Evolutionary conservation across 371 early-diverging fungal species (phyloP), one percentile per base, ranked within the genome.

Genomic region (Rhizopus microsporus): DNA sequence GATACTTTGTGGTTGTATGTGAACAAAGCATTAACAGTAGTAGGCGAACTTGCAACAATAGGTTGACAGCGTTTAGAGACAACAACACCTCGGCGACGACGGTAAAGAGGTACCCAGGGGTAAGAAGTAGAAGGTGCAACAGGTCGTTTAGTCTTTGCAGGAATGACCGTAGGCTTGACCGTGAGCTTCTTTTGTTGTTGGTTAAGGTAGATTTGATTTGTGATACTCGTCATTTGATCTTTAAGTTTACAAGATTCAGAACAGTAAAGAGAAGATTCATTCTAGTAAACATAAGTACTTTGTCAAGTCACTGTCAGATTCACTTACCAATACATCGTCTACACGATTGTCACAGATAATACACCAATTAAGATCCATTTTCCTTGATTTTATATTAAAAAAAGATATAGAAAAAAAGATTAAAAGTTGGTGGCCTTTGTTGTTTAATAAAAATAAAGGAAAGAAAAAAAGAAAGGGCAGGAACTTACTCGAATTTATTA

Each of bases 61-160:
- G 74, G 74, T 45, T 68, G 66, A 46, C 74, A 74, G n/a, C 74
- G 68, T 38, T 66, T 62, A 7, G 68, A 60, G 0, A 71, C 57
- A 29, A 71, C 63, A 10, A 66, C 64, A 60, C 63, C 68, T 54
- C 63, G 68, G 38, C 67, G 66, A 39, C 67, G 59, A 8, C 71
- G 59, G 34, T 66, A 66, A 42, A 70, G 49, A 35, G 71, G 71
- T 29, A 70, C 51, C 71, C 71, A 70, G 34, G 71, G 71, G 40
- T 70, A 70, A 32, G 67, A 66, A 29, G 60, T 44, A n/a, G 71
- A 60, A 5, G 63, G 57, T n/a, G 67, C 63, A 43, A 39, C 39
- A 31, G 65, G 55, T n/a, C 67, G 59, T 51, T 70, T 70, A 2
- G 56, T 63, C 38, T 60, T 43, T 34, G 56, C 48, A 16, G 57